A percentile compares a stretch with the other conserved stretches of the same genome.
Evolutionary conservation across 2,329 filamentous ascomycete genomes (phyloP).

Genomic region (Botrytis pseudocinerea): DNA sequence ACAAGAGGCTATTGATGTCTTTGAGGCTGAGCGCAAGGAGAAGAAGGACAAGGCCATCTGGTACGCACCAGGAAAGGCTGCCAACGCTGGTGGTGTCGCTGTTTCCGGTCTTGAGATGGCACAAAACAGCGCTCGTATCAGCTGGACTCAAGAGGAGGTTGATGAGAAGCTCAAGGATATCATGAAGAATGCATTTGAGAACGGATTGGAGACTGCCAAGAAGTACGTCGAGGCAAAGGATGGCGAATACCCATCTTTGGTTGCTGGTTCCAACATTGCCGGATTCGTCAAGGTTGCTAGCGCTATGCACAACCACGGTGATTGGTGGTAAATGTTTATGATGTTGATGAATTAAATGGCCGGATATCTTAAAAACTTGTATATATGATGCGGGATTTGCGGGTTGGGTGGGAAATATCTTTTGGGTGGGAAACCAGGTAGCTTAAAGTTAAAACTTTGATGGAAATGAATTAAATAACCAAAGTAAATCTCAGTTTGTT

Average conservation of each 20-base stretch:
- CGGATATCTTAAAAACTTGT: slow-evolving; percentile 10
- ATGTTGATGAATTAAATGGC: slow-evolving; percentile 3
- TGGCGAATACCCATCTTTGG: slow-evolving; percentile 83
- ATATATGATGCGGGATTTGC: slow-evolving; percentile 17
- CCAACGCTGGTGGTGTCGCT: slow-evolving; percentile 96
- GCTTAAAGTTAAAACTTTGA: neutral
- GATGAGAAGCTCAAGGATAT: slow-evolving; percentile 88
- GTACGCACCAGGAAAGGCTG: slow-evolving; percentile 96
- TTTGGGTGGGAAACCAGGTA: neutral
- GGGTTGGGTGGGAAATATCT: slow-evolving; percentile 13
- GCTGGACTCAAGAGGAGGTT: slow-evolving; percentile 87
- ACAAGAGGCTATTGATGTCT: slow-evolving; percentile 89
- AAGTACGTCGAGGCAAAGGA: slow-evolving; percentile 78
- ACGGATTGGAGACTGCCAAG: slow-evolving; percentile 85
- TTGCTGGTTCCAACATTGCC: slow-evolving; percentile 94
- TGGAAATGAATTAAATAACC: neutral
- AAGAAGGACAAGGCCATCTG: slow-evolving; percentile 74
- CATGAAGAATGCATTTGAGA: slow-evolving; percentile 92
- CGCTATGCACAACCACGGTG: slow-evolving; percentile 95
- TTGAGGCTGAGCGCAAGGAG: slow-evolving; percentile 75
- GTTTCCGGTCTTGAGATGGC: slow-evolving; percentile 99
- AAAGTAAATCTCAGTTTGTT: neutral
- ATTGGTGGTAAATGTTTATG: slow-evolving; percentile 70
- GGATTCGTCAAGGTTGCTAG: slow-evolving; percentile 94
- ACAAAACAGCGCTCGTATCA: slow-evolving; percentile 87